Percentiles rank a stretch among this genome's conserved stretches.
Conservation (phyloP, 192 early-diverging fungal species). For the Backusella mclennaniae region DNA sequence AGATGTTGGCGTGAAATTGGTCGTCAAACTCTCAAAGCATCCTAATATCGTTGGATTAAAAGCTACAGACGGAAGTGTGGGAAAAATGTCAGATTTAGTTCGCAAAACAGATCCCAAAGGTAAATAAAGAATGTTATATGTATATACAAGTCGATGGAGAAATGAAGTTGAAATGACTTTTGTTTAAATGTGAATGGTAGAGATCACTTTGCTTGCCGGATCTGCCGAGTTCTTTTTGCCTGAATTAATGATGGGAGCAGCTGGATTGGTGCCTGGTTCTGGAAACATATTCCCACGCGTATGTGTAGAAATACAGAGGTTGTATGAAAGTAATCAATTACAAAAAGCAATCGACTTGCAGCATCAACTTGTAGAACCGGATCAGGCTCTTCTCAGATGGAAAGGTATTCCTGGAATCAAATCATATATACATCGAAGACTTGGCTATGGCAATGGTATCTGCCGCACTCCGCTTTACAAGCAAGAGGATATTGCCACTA, state of each 20-base stretch:
- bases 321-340: slow-evolving; percentile 26
- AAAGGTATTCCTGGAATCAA: slow-evolving; percentile 36
- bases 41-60: slow-evolving; percentile 37
- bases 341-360: slow-evolving; percentile 30
- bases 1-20: slow-evolving; percentile 18
- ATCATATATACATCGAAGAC: slow-evolving; percentile 20
- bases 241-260: slow-evolving; percentile 32
- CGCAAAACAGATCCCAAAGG: slow-evolving; percentile 21
- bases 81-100: slow-evolving; percentile 35
- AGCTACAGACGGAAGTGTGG: slow-evolving; percentile 38
- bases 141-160: neutral
- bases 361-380: slow-evolving; percentile 25
- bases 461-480: neutral
- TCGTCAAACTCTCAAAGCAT: slow-evolving; percentile 23
- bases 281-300: slow-evolving; percentile 28
- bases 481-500: neutral
- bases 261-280: slow-evolving; percentile 30
- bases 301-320: slow-evolving; percentile 23
- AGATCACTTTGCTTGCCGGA: slow-evolving; percentile 38
- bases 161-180: neutral
- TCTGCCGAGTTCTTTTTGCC: slow-evolving; percentile 37
- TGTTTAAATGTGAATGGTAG: slow-evolving; percentile 7
- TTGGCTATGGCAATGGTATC: slow-evolving; percentile 27
- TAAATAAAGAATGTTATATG: neutral
- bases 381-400: slow-evolving; percentile 33